Conservation (phyloP, 352 stramenopile species). For the Pythium brachiatum region DNA sequence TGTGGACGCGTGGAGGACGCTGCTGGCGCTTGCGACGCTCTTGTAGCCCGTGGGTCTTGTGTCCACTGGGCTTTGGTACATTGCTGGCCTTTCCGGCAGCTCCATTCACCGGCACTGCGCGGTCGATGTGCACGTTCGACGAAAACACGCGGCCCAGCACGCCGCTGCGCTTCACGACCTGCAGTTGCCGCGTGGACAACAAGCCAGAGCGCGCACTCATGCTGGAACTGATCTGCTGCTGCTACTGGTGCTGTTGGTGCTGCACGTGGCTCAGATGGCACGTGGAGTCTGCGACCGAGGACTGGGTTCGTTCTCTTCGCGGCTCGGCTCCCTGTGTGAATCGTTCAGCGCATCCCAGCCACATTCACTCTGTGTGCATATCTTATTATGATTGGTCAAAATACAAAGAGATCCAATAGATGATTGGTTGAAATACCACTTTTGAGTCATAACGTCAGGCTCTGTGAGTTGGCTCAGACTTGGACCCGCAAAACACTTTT, state of each 20-base stretch:
- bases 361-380: slow-evolving; percentile 22
- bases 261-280: too few relatives aligned
- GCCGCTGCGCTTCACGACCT: slow-evolving; percentile 7
- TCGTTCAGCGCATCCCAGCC: slow-evolving; percentile 16
- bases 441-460: slow-evolving; percentile 11
- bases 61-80: background rate
- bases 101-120: slow-evolving; percentile 20
- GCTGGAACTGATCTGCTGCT: background rate
- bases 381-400: slow-evolving; percentile 13
- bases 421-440: slow-evolving; percentile 17
- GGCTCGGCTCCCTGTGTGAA: slow-evolving; percentile 6
- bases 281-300: background rate
- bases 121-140: slow-evolving; percentile 24
- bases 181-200: slow-evolving; percentile 6
- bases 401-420: background rate
- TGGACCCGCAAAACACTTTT: slow-evolving; percentile 7
- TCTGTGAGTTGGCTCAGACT: slow-evolving; percentile 6
- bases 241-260: too few relatives aligned
- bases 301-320: slow-evolving; percentile 1
- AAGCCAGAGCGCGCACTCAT: slow-evolving; percentile 25
- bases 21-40: slow-evolving; percentile 32
- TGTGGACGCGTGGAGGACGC: slow-evolving; percentile 21
- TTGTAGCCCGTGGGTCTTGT: slow-evolving; percentile 24
- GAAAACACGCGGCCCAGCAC: slow-evolving; percentile 15
- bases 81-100: slow-evolving; percentile 2